Evolutionary conservation across 306 rosid species (phyloP).

Genomic region (Vigna unguiculata): DNA sequence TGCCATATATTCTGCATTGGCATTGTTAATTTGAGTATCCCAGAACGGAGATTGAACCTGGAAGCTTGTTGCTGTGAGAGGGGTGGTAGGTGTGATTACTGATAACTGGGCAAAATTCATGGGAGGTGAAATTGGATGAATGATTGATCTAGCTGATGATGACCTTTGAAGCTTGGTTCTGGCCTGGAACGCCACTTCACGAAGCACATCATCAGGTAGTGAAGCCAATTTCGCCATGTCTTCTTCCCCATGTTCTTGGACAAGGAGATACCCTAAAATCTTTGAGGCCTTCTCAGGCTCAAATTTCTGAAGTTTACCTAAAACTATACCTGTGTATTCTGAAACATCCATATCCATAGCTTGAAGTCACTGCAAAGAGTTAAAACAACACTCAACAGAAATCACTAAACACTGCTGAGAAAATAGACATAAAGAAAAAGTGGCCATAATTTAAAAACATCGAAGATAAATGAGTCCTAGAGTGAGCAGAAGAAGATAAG

Average conservation of each 20-base stretch:
- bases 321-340: slow-evolving; percentile 57
- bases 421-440: not conserved
- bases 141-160: slow-evolving; percentile 37
- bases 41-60: slow-evolving; percentile 49
- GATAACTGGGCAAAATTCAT: slow-evolving; percentile 41
- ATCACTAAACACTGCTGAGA: not conserved
- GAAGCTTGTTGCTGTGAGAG: slow-evolving; percentile 38
- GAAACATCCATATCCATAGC: slow-evolving; percentile 85
- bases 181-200: slow-evolving; percentile 52
- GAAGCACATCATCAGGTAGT: slow-evolving; percentile 59
- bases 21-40: slow-evolving; percentile 50
- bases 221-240: slow-evolving; percentile 62
- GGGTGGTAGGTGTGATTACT: not conserved
- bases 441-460: not conserved
- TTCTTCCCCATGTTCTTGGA: slow-evolving; percentile 62
- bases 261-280: slow-evolving; percentile 70
- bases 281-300: slow-evolving; percentile 66
- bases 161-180: slow-evolving; percentile 57
- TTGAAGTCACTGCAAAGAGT: slow-evolving; percentile 49
- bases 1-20: slow-evolving; percentile 45
- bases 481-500: slow-evolving; percentile 8
- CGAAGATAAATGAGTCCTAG: not conserved
- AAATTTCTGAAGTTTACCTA: slow-evolving; percentile 55
- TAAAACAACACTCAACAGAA: not conserved
- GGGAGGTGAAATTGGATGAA: slow-evolving; percentile 47